These are phyloP conservation scores for Adansonia gregorii DNA, from an alignment of 441 rosid genomes.

Conservation along the genomic window DNA sequence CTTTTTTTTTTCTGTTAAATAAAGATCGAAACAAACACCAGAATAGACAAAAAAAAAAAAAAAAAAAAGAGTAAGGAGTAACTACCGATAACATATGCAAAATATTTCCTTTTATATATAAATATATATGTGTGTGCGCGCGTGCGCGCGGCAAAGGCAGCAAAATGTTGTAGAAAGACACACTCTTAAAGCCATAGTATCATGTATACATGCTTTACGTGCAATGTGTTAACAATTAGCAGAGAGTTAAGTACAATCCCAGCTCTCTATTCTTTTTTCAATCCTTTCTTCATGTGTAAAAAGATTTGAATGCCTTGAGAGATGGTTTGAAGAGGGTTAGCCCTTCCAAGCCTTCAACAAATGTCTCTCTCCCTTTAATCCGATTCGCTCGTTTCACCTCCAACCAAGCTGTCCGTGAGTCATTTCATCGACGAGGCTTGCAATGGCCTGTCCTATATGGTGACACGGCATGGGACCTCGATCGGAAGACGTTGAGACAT, in stretches of 20 bases:
- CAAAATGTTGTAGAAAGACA: neutral
- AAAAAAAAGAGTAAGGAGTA: slow-evolving; percentile 15
- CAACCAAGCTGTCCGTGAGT: slow-evolving; percentile 71
- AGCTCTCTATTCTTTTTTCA: neutral
- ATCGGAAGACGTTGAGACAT: slow-evolving; percentile 57
- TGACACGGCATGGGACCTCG: slow-evolving; percentile 46
- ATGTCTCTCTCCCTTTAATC: slow-evolving; percentile 52
- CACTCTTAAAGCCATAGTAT: neutral
- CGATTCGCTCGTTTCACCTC: slow-evolving; percentile 73
- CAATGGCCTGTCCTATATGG: slow-evolving; percentile 76
- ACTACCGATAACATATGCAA: slow-evolving; percentile 23
- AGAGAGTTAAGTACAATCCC: neutral
- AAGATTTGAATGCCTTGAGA: neutral
- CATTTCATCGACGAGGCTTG: slow-evolving; percentile 60
- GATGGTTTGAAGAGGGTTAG: neutral
- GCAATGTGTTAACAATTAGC: neutral
- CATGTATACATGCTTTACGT: slow-evolving; percentile 7
- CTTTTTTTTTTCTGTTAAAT: neutral
- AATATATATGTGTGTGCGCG: neutral
- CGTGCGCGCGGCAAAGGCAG: too few relatives aligned
- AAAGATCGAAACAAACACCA: neutral
- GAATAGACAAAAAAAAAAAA: neutral
- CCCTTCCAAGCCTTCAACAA: slow-evolving; percentile 52
- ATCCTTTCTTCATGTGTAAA: neutral
- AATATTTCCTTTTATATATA: neutral